Evolutionary conservation across 257 asterid genomes (phyloP), one percentile per base, ranked within the genome.

Genomic region (Nicotiana sylvestris): DNA sequence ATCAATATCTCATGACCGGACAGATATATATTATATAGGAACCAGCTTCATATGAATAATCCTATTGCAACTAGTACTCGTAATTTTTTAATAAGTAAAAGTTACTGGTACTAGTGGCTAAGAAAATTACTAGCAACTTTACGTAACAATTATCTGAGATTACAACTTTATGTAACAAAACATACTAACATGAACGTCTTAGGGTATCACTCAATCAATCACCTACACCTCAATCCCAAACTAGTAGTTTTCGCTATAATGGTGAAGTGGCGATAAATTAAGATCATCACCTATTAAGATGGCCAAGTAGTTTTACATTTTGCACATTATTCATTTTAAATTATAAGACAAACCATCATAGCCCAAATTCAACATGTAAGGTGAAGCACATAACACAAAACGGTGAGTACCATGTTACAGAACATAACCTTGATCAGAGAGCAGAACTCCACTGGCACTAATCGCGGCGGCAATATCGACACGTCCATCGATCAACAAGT

Each of bases 381-480:
- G 29, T 16, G 5, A 82, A 57, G n/a, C 8, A 74, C 66, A 66
- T 21, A 32, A n/a, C 13, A 9, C 60, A 32, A 30, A 43, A 46
- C 11, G 0, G 53, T 49, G 13, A 25, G 60, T 70, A 70, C 35
- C 51, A 9, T 74, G 43, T 51, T 33, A 29, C n/a, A 72, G 81
- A 11, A 51, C 81, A 43, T 21, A 32, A 93, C 99, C 99, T 90
- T 96, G 94, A 93, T 96, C 98, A 11, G 98, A 94, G 80, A 96
- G 95, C 87, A 96, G 77, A 80, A 92, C 98, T 61, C 99, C 99
- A 80, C 88, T 91, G 51, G 99, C 99, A 86, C 85, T 86, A 66
- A 93, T 93, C 3, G 98, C 98, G 6, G 98, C 90, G 18, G 97
- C 97, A 85, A 94, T 90, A 84, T 96, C 98, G 0, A 92, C 97